Evolutionary conservation across 345 rosid species (phyloP).

Genomic region (Trapa incisa): DNA sequence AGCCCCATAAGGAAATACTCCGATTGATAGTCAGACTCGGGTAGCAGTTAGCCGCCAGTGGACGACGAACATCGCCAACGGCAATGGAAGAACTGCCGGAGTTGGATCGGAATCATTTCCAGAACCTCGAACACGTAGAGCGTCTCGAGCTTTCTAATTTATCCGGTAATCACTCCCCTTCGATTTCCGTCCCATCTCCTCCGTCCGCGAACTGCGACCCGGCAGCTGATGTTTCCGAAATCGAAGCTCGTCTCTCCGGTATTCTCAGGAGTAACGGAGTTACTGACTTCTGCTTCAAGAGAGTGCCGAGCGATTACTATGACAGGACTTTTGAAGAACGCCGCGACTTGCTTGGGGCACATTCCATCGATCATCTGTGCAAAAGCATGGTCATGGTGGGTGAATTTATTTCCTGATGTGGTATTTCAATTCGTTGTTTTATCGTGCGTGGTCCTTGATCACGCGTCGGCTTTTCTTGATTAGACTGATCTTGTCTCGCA

Average conservation of each 20-base stretch:
- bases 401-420: not conserved
- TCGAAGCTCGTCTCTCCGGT: slow-evolving; percentile 50
- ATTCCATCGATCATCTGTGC: slow-evolving; percentile 76
- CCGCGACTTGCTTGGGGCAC: slow-evolving; percentile 53
- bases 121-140: slow-evolving; percentile 43
- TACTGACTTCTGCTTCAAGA: slow-evolving; percentile 44
- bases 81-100: slow-evolving; percentile 36
- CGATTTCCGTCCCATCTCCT: slow-evolving; percentile 11
- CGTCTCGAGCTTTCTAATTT: slow-evolving; percentile 27
- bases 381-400: slow-evolving; percentile 86
- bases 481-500: not conserved
- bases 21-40: not conserved
- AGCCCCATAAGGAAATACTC: not conserved
- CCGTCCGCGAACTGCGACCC: slow-evolving; percentile 3
- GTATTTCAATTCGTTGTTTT: not conserved
- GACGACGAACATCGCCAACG: not conserved
- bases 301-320: slow-evolving; percentile 58
- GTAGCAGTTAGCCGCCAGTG: not conserved
- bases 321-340: slow-evolving; percentile 64
- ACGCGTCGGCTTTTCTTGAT: not conserved
- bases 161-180: slow-evolving; percentile 12
- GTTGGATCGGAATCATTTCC: slow-evolving; percentile 46
- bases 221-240: slow-evolving; percentile 11
- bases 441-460: not conserved
- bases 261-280: slow-evolving; percentile 50